Percentiles rank a stretch among this genome's conserved stretches.
phyloP scores from a whole-genome alignment of 257 asterid genomes.

The Nicotiana tabacum region DNA sequence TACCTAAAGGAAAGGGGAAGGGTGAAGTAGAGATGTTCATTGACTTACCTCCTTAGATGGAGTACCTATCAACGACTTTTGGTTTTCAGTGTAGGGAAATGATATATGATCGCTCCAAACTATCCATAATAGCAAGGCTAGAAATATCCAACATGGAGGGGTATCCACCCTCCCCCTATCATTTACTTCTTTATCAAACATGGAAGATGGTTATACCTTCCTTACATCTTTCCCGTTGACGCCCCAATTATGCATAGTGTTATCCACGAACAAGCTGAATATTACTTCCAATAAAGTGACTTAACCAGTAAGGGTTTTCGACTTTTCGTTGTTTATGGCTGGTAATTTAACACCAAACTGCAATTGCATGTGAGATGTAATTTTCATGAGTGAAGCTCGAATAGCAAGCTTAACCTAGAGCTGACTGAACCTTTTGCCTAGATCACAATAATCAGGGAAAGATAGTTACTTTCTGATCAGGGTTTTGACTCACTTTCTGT shows the following conservation, averaged over 20 bases:
- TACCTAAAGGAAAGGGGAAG: background rate
- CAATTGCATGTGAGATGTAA: background rate
- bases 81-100: background rate
- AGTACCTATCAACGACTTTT: background rate
- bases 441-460: background rate
- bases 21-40: background rate
- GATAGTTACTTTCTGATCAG: background rate
- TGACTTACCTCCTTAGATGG: background rate
- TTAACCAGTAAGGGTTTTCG: background rate
- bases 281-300: background rate
- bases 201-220: background rate
- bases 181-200: background rate
- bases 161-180: background rate
- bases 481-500: background rate
- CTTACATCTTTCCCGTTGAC: background rate
- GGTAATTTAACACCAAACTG: background rate
- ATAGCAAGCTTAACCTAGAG: slow-evolving; percentile 1
- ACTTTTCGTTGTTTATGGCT: background rate
- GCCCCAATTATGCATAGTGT: background rate
- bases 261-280: background rate
- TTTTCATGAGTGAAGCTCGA: background rate
- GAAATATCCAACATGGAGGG: background rate
- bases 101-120: background rate
- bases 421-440: background rate
- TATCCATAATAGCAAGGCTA: background rate